Base-by-base conservation (phyloP, 306 rosid genomes). In the Begonia peltatifolia region DNA sequence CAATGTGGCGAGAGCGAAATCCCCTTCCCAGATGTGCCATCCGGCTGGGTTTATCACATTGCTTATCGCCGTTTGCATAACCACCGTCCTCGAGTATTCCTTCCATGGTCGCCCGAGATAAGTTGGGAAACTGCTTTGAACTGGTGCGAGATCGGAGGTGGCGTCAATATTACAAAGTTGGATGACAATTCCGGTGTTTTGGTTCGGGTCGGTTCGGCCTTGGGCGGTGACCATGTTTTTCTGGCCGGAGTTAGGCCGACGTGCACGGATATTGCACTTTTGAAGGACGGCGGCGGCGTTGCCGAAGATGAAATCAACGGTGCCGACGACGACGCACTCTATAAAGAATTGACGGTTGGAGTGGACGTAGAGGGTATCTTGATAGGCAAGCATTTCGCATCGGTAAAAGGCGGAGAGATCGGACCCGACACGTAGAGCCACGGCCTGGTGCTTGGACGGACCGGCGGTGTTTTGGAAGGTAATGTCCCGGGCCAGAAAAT, bases 61-160 rank as follows among this genome's bases (percentile, higher is more conserved):
- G 25, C 76, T 63, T 2, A 90, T 85, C 0, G 22, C 35, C 0
- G 76, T 53, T 10, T 83, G 83, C 84, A 90, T 76, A 3, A 85
- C 35, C 56, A 90, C 92, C 3, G 97, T 90, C 52, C 95, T 80
- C 0, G 95, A 85, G 44, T 90, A 90, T 13, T 66, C 71, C 76
- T 85, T 83, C 97, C 97, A 90, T 2, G 97, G 97, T 61, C 97
- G 64, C 0, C 97, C 97, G 1, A 90, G 78, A 38, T 68, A 90
- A 0, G 97, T 78, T 1, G 77, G 76, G 67, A 90, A 79, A 48
- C 50, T 67, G 1, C 58, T 22, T 42, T 72, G 57, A 9, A 78
- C 76, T 1, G 68, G 3, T 20, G 9, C 42, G 54, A 90, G 57
- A 50, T 90, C 95, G 14, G 74, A 47, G 3, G 95, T 85, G 59